Base-by-base conservation (phyloP, 495 filamentous ascomycete species). In the Neurospora sp. region DNA sequence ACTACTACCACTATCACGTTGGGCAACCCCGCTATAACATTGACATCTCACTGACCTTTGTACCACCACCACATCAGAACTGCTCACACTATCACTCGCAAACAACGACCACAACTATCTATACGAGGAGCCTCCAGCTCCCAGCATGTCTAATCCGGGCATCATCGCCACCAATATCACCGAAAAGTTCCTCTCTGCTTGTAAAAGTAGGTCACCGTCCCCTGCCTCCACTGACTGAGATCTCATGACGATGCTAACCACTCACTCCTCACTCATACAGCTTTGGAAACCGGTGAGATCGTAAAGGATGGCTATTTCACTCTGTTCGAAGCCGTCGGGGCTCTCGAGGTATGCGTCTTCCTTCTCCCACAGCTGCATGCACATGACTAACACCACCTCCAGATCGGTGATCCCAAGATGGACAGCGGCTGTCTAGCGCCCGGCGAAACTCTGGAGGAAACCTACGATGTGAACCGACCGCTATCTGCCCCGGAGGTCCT, bases 391-490 rank as follows among this genome's bases (percentile, higher is more conserved):
- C 53, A 16, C 31, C 9, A 18, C 16, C 12, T 8, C 31, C 69
- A 99, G 96, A 95, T 99, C 73, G 97, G 97, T 94, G 96, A 99
- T 78, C 90, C 91, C 1, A 99, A 98, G 81, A 98, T 99, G 96
- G 96, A 99, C 78, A 97, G 93, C 78, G 96, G 96, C 39, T 92
- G 89, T 75, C 80, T 96, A 18, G 86, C 86, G 14, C 87, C 90
- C 10, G 93, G 89, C 53, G 93, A 97, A 75, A 90, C 89, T 40
- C 85, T 97, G 7, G 92, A 97, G 73, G 91, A 95, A 70, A 89
- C 92, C 74, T 98, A 97, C 83, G 92, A 98, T 80, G 87, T 93
- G 71, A 85, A 88, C 71, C 83, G 86, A 72, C 83, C 87, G 68
- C 82, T 98, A 39, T 82, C 88, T 65, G 53, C 94, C 7, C 88